Evolutionary conservation across 2,329 filamentous ascomycete species (phyloP).

Genomic region (Thelonectria blattea): DNA sequence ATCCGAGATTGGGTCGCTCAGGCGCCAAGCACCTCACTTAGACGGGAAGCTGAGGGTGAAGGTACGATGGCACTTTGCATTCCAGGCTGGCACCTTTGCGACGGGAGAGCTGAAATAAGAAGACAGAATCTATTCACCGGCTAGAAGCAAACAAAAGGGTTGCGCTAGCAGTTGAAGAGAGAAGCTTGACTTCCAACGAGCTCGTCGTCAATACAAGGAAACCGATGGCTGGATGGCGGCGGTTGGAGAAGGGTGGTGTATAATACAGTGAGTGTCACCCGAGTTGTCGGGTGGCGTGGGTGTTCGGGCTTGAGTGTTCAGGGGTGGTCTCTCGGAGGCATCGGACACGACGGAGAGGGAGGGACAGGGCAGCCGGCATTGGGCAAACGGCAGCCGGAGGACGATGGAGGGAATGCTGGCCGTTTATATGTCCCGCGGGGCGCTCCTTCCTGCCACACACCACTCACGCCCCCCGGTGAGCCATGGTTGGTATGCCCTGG

Average conservation of each 20-base stretch:
- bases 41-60: too few species aligned
- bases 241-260: neutral
- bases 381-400: constrained; percentile 33
- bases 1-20: constrained; percentile 9
- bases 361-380: constrained; percentile 30
- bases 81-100: too few species aligned
- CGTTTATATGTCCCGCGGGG: constrained; percentile 56
- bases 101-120: neutral
- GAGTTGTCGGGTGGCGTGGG: neutral
- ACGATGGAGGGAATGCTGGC: constrained; percentile 48
- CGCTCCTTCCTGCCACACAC: constrained; percentile 24
- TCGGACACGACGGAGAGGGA: constrained; percentile 10
- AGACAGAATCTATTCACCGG: neutral
- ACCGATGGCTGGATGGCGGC: too few species aligned
- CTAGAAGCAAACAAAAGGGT: neutral
- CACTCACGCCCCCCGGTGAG: constrained; percentile 11
- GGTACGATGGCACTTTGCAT: too few species aligned
- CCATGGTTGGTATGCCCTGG: neutral
- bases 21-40: constrained; percentile 1
- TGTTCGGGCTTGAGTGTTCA: neutral
- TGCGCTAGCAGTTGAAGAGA: neutral
- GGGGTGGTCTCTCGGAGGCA: constrained; percentile 6
- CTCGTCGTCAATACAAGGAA: neutral
- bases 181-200: neutral
- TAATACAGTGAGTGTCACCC: too few species aligned